Evolutionary conservation across 2,329 filamentous ascomycete genomes (phyloP).

Genomic region (Albophoma yamanashiensis): DNA sequence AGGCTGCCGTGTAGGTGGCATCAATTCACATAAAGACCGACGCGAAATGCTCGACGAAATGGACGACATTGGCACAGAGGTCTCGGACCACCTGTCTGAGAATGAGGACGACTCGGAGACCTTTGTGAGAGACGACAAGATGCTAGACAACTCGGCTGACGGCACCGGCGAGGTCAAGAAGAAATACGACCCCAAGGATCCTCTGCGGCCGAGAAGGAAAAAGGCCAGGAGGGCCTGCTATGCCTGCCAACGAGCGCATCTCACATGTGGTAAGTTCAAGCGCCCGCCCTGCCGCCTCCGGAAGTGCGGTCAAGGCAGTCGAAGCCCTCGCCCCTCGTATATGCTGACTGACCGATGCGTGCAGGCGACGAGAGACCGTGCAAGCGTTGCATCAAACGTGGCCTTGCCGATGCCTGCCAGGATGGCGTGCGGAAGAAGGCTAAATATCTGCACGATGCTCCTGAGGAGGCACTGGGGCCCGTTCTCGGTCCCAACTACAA

Average conservation of each 20-base stretch:
- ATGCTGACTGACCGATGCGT: conserved; percentile 15
- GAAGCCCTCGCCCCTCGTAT: not conserved
- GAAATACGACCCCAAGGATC: conserved; percentile 78
- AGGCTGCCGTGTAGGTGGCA: conserved; percentile 12
- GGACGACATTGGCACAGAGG: conserved; percentile 41
- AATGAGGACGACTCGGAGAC: conserved; percentile 45
- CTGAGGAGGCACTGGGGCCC: conserved; percentile 79
- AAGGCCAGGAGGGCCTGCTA: conserved; percentile 93
- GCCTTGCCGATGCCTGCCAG: conserved; percentile 81
- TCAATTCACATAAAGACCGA: conserved; percentile 33
- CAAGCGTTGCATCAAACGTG: conserved; percentile 85
- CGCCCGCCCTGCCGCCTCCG: not conserved
- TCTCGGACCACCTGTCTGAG: conserved; percentile 49
- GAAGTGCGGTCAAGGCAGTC: not conserved
- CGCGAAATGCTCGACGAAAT: conserved; percentile 45
- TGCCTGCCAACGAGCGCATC: conserved; percentile 92
- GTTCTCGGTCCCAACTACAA: conserved; percentile 66
- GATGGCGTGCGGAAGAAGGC: conserved; percentile 98
- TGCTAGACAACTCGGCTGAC: conserved; percentile 37
- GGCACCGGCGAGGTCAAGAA: conserved; percentile 47
- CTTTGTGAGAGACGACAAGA: conserved; percentile 36
- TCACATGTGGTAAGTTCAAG: conserved; percentile 82
- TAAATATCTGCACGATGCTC: conserved; percentile 96
- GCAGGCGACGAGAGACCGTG: conserved; percentile 92
- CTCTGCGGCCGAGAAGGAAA: conserved; percentile 78